Percentiles rank a stretch among this genome's conserved stretches.
phyloP scores from a whole-genome alignment of 257 asterid species.

The Rauvolfia tetraphylla region DNA sequence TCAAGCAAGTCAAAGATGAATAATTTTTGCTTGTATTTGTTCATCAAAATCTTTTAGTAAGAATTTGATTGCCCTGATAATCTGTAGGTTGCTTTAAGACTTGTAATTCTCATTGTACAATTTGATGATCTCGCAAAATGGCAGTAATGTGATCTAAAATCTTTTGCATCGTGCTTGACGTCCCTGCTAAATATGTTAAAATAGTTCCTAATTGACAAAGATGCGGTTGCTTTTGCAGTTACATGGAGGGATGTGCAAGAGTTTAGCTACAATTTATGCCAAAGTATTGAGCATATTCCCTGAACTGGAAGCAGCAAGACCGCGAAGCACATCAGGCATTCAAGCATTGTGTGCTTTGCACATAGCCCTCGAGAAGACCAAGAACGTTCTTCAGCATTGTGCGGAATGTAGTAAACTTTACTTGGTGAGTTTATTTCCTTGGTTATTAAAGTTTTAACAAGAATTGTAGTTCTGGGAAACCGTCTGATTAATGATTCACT shows the following conservation, averaged over 20 bases:
- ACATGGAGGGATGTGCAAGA: conserved; percentile 97
- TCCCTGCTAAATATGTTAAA: conserved; percentile 4
- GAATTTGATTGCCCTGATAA: not conserved
- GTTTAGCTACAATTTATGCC: conserved; percentile 60
- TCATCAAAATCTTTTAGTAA: not conserved
- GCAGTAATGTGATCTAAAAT: not conserved
- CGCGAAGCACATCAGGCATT: conserved; percentile 97
- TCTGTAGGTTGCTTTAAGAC: not conserved
- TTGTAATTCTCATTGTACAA: not conserved
- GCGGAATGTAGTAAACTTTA: conserved; percentile 96
- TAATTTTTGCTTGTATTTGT: not conserved
- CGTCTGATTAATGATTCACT: not conserved
- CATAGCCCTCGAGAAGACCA: conserved; percentile 97
- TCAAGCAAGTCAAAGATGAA: not conserved
- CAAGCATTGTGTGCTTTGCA: conserved; percentile 97
- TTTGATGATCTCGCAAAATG: not conserved
- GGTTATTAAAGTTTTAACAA: not conserved
- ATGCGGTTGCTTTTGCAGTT: conserved; percentile 52
- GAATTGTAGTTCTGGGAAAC: not conserved
- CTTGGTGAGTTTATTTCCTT: conserved; percentile 48
- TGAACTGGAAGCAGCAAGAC: conserved; percentile 92
- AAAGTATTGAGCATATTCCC: conserved; percentile 87
- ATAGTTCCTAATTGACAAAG: conserved; percentile 9
- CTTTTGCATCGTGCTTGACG: conserved; percentile 4
- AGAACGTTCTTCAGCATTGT: conserved; percentile 89